Evolutionary conservation across 805 yeast genomes (phyloP), one percentile per base, ranked within the genome.

Genomic region (Candida namnaoensis): DNA sequence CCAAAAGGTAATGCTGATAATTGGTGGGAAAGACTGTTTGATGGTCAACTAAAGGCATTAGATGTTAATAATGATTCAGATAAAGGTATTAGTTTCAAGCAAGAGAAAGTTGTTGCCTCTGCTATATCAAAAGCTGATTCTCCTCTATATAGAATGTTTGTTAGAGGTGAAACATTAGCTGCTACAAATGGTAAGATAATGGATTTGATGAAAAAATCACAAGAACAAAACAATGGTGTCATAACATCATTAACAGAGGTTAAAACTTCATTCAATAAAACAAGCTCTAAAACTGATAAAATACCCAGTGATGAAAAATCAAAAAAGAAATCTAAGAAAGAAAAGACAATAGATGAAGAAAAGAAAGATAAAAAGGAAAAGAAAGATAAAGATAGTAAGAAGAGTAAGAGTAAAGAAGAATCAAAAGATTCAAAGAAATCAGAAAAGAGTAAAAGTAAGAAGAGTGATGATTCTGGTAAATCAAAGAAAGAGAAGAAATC

Each of bases 11-110:
- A 69, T 9, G 81, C 78, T 40, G 93, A 87, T 49, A 82, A 87
- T 37, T 91, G 99, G 99, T 91, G 99, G 99, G 99, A 91, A 50
- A 73, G 86, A 48, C 69, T 91, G 37, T 93, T 93, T 65, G 97
- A 91, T 61, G 96, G 96, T 2, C 96, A 88, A 49, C 70, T 91
- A 48, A 86, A 87, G 55, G 74, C 78, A 8, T 59, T 93, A 39
- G 88, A 85, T 44, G 86, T 87, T 7, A 59, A 48, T 19, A 46
- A 44, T 13, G 50, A 41, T 15, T 44, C 51, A 2, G 47, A 41
- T 5, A 58, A 53, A 13, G 62, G 54, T 4, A 69, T 85, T 0
- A 57, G 68, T 8, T 80, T 85, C 51, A 67, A 67, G 25, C 84
- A 77, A 47, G 76, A 71, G 26, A 68, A 65, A 36, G 65, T 65